phyloP scores from a whole-genome alignment of 805 yeast species.

The Schizosaccharomyces lindneri region DNA sequence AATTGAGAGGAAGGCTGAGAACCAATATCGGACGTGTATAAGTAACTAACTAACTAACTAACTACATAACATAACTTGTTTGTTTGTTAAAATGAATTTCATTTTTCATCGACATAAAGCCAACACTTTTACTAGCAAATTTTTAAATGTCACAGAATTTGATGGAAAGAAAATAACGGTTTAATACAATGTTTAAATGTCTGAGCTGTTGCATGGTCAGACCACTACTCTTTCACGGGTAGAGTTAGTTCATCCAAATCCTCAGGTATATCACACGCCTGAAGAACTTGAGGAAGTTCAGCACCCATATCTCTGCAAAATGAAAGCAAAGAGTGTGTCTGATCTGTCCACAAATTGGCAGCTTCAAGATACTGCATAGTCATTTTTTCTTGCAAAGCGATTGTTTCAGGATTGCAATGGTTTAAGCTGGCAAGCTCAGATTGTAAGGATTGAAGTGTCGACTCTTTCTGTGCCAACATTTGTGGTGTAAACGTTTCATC shows the following conservation, averaged over 20 bases:
- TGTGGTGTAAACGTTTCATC: conserved; percentile 2
- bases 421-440: conserved; percentile 3
- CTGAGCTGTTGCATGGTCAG: neutral
- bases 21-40: too few relatives aligned
- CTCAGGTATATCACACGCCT: conserved; percentile 22
- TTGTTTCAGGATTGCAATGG: conserved; percentile 6
- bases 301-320: conserved; percentile 15
- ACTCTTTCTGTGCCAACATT: conserved; percentile 1
- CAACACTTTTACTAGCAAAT: too few relatives aligned
- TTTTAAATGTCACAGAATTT: too few relatives aligned
- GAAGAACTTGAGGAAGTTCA: conserved; percentile 9
- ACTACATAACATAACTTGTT: too few relatives aligned
- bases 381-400: conserved; percentile 4
- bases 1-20: too few relatives aligned
- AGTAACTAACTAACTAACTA: too few relatives aligned
- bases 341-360: conserved; percentile 14
- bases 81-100: too few relatives aligned
- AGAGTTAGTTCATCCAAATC: conserved; percentile 14
- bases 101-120: too few relatives aligned
- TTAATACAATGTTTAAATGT: too few relatives aligned
- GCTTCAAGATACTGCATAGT: conserved; percentile 3
- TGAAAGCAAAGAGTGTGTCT: conserved; percentile 19
- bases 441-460: neutral
- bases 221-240: neutral
- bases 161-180: too few relatives aligned